A percentile compares a stretch with the other conserved stretches of the same genome.
Evolutionary conservation across 2,329 filamentous ascomycete species (phyloP).

Genomic region (Phaeosphaeriaceae sp.): DNA sequence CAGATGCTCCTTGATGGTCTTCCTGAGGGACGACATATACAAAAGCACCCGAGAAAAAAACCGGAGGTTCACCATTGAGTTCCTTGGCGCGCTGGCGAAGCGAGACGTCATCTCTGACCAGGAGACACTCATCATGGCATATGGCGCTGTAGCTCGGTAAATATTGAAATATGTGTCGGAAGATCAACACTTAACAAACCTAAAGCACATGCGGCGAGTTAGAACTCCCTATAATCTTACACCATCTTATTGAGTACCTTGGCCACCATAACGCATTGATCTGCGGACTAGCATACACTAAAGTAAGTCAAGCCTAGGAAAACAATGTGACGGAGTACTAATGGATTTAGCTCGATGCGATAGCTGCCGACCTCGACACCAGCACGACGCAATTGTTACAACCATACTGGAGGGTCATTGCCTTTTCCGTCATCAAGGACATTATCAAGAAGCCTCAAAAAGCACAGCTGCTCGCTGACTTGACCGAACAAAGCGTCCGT

Average conservation of each 20-base stretch:
- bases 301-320: slow-evolving; percentile 56
- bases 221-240: slow-evolving; percentile 84
- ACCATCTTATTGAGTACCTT: slow-evolving; percentile 84
- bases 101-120: slow-evolving; percentile 71
- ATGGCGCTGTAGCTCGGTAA: slow-evolving; percentile 81
- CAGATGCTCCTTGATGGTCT: slow-evolving; percentile 70
- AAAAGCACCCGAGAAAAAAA: slow-evolving; percentile 65
- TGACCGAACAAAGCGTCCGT: slow-evolving; percentile 77
- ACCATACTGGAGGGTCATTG: slow-evolving; percentile 88
- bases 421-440: slow-evolving; percentile 82
- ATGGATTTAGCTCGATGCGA: slow-evolving; percentile 64
- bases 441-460: slow-evolving; percentile 82
- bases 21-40: slow-evolving; percentile 62
- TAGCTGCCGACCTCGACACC: slow-evolving; percentile 70
- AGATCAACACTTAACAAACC: slow-evolving; percentile 10
- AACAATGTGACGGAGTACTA: background rate
- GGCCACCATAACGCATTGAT: slow-evolving; percentile 82
- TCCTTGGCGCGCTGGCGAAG: slow-evolving; percentile 75
- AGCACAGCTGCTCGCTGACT: slow-evolving; percentile 77
- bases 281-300: slow-evolving; percentile 81
- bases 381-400: slow-evolving; percentile 75
- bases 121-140: slow-evolving; percentile 84
- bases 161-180: slow-evolving; percentile 15
- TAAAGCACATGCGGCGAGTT: slow-evolving; percentile 73
- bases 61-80: slow-evolving; percentile 71